Conservation (phyloP, 441 rosid species). For the Arabidopsis lyrata region DNA sequence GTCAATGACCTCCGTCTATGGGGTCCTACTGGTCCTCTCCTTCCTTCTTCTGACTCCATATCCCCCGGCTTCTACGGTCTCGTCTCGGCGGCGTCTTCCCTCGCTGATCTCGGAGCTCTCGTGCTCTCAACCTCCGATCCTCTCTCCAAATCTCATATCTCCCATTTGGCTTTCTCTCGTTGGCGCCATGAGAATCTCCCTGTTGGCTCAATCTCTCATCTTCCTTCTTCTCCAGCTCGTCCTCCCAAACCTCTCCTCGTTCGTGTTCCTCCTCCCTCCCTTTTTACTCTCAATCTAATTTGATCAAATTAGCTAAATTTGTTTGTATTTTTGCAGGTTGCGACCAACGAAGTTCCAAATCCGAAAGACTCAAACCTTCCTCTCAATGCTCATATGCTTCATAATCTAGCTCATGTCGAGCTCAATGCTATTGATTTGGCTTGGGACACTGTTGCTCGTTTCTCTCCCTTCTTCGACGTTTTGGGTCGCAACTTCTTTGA, state of each 20-base stretch:
- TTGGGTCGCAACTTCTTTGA: constrained; percentile 78
- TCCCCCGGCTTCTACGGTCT: not conserved
- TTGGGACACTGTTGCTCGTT: constrained; percentile 94
- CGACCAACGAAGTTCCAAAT: constrained; percentile 74
- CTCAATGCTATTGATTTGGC: constrained; percentile 97
- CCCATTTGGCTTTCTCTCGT: constrained; percentile 76
- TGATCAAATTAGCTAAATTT: not conserved
- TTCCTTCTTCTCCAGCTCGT: constrained; percentile 79
- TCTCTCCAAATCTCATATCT: constrained; percentile 65
- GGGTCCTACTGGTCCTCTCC: constrained; percentile 67
- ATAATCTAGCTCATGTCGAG: constrained; percentile 90
- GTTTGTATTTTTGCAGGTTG: constrained; percentile 56
- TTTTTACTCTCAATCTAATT: not conserved
- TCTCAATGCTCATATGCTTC: constrained; percentile 90
- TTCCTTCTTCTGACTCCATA: constrained; percentile 24
- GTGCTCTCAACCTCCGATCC: constrained; percentile 79
- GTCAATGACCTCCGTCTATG: constrained; percentile 67
- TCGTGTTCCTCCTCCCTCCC: constrained; percentile 8
- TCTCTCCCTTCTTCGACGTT: constrained; percentile 68
- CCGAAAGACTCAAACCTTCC: constrained; percentile 81
- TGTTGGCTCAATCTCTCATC: constrained; percentile 53
- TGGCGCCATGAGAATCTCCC: constrained; percentile 72
- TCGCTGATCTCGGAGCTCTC: constrained; percentile 80
- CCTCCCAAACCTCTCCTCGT: constrained; percentile 67
- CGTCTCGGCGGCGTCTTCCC: constrained; percentile 60